Base-by-base conservation (phyloP, 768 basidiomycete genomes). In the Russula virescens region DNA sequence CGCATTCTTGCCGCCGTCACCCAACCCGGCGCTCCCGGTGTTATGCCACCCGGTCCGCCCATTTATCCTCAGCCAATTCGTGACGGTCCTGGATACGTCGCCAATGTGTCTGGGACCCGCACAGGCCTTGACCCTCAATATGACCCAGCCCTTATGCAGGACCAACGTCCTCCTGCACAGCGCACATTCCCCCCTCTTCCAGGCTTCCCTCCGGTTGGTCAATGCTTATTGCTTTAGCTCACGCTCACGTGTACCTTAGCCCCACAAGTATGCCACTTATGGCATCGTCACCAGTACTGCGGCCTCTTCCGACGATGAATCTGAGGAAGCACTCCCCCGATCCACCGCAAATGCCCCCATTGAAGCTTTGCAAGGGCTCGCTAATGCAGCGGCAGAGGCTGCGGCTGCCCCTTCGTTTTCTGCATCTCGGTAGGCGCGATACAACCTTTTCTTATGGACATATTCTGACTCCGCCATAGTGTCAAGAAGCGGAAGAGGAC, bases 341-440 rank as follows among this genome's bases (percentile, higher is more conserved):
- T 82, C 88, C 43, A 84, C 89, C 35, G 77, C 97, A 65, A 93
- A 90, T 65, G 93, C 94, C 1, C 95, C 95, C 1, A 95, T 96
- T 59, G 93, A 97, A 71, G 95, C 95, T 14, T 78, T 98, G 40
- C 93, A 97, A 72, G 92, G 93, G 3, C 79, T 97, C 55, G 95
- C 95, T 31, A 94, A 97, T 71, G 95, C 94, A 1, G 95, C 95
- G 7, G 94, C 92, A 28, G 94, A 96, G 73, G 91, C 94, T 8
- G 91, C 92, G 0, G 88, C 90, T 13, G 89, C 82, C 4, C 84
- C 90, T 9, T 89, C 89, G 45, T 71, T 81, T 13, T 79, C 83
- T 48, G 72, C 85, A 18, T 81, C 86, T 23, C 83, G 85, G 89
- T 86, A 72, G 5, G 71, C 42, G 14, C 4, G 21, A 42, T 28